These are phyloP conservation scores for Batrachochytrium dendrobatidis DNA, from an alignment of 371 early-diverging fungal genomes.

Conservation along the genomic window DNA sequence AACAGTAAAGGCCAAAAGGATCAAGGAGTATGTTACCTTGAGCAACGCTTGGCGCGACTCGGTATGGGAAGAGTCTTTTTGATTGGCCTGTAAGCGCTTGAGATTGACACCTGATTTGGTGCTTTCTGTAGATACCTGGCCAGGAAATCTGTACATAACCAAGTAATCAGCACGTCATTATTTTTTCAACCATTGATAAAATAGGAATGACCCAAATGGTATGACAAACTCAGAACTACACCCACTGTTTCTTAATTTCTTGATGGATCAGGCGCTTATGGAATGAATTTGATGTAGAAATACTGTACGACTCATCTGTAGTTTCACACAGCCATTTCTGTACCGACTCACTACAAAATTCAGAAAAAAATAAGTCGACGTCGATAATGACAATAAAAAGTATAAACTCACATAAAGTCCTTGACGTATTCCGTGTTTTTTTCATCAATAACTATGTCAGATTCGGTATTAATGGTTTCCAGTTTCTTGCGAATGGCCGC, in stretches of 20 bases:
- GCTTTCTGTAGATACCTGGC: conserved; percentile 41
- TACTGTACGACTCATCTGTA: conserved; percentile 32
- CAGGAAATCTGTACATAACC: conserved; percentile 25
- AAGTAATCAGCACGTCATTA: conserved; percentile 8
- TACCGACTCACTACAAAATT: conserved; percentile 29
- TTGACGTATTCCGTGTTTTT: neutral
- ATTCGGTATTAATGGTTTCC: neutral
- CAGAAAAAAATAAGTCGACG: neutral
- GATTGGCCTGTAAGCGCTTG: too few species aligned
- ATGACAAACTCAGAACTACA: too few species aligned
- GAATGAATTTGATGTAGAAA: conserved; percentile 46
- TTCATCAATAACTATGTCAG: neutral
- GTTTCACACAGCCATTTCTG: conserved; percentile 42
- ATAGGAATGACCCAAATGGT: too few species aligned
- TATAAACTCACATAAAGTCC: neutral
- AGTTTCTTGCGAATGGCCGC: neutral
- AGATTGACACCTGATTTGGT: conserved; percentile 38
- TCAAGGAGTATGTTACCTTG: conserved; percentile 7
- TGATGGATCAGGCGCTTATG: conserved; percentile 62
- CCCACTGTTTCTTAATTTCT: conserved; percentile 52
- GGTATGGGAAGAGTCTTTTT: too few species aligned
- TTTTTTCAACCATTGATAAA: too few species aligned
- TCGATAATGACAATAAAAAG: conserved; percentile 1
- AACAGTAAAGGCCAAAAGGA: neutral
- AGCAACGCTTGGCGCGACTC: too few species aligned